Evolutionary conservation across 176 grass and related monocot genomes (phyloP).

Genomic region (Metroxylon sagu): DNA sequence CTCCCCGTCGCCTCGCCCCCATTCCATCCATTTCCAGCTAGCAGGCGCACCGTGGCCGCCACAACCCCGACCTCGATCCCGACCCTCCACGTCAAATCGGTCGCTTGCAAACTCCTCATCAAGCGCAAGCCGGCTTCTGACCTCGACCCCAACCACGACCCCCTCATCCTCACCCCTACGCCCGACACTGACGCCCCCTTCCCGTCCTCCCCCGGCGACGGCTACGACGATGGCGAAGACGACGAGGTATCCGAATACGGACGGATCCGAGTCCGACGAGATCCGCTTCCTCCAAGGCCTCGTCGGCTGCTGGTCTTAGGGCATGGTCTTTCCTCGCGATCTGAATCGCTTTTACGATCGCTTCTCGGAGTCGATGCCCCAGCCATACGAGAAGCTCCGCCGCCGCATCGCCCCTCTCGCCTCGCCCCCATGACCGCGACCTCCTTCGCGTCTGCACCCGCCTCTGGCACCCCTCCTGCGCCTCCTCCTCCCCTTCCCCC

Average conservation of each 20-base stretch:
- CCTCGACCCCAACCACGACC: constrained; percentile 15
- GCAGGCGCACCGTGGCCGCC: constrained; percentile 51
- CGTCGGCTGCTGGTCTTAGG: constrained; percentile 38
- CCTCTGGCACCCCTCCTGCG: constrained; percentile 80
- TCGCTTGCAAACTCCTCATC: constrained; percentile 80
- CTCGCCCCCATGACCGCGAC: constrained; percentile 92
- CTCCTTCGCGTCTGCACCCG: constrained; percentile 84
- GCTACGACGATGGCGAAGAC: constrained; percentile 8
- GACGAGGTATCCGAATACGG: background rate
- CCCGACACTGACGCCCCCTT: background rate
- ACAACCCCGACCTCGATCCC: constrained; percentile 29
- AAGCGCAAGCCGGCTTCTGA: constrained; percentile 58
- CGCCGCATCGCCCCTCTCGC: constrained; percentile 62
- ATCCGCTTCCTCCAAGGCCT: constrained; percentile 58
- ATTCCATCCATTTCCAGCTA: background rate
- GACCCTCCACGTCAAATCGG: constrained; percentile 36
- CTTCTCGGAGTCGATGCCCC: constrained; percentile 63
- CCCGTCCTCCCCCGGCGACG: constrained; percentile 8
- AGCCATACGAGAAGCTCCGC: constrained; percentile 93
- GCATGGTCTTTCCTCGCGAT: constrained; percentile 50
- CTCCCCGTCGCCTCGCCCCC: background rate
- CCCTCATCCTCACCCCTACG: too few relatives aligned
- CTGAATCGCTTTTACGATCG: constrained; percentile 95
- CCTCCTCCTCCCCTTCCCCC: constrained; percentile 37
- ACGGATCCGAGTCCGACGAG: constrained; percentile 58